A percentile compares a stretch with the other conserved stretches of the same genome.
These are phyloP conservation scores for Paramecium pentaurelia DNA, from an alignment of 73 alveolate genomes.

Conservation along the genomic window DNA sequence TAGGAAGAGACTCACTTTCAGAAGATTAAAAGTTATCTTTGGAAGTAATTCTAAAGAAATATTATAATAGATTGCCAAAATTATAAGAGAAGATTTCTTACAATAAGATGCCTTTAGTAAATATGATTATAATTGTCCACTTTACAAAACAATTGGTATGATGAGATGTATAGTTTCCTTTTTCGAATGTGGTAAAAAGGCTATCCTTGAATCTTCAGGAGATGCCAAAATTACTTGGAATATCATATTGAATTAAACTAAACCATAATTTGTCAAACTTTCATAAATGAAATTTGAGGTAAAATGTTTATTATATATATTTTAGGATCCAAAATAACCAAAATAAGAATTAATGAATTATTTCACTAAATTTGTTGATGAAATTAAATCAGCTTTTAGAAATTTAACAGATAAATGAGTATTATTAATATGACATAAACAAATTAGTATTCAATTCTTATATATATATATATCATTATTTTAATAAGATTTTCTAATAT, in stretches of 20 bases:
- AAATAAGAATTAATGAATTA: conserved; percentile 66
- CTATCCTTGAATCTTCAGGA: conserved; percentile 79
- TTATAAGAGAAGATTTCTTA: conserved; percentile 96
- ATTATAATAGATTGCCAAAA: conserved; percentile 79
- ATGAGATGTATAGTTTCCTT: conserved; percentile 85
- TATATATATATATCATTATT: too few relatives aligned
- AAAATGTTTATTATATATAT: background rate
- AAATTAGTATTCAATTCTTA: background rate
- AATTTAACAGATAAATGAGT: conserved; percentile 65
- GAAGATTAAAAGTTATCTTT: conserved; percentile 95
- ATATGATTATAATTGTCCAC: conserved; percentile 96
- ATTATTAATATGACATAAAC: background rate
- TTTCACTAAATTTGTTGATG: conserved; percentile 71
- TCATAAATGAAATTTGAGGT: conserved; percentile 80
- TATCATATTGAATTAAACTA: conserved; percentile 65
- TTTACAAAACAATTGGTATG: conserved; percentile 93
- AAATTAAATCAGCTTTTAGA: conserved; percentile 79
- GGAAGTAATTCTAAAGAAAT: conserved; percentile 67
- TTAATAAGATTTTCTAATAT: too few relatives aligned
- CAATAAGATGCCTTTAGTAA: conserved; percentile 96
- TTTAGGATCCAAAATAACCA: conserved; percentile 68
- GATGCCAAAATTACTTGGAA: conserved; percentile 87
- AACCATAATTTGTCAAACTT: conserved; percentile 71
- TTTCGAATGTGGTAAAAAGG: conserved; percentile 82
- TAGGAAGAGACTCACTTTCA: conserved; percentile 98